These are phyloP conservation scores for Wickerhamiella hasegawae DNA, from an alignment of 805 yeast species.

Conservation along the genomic window DNA sequence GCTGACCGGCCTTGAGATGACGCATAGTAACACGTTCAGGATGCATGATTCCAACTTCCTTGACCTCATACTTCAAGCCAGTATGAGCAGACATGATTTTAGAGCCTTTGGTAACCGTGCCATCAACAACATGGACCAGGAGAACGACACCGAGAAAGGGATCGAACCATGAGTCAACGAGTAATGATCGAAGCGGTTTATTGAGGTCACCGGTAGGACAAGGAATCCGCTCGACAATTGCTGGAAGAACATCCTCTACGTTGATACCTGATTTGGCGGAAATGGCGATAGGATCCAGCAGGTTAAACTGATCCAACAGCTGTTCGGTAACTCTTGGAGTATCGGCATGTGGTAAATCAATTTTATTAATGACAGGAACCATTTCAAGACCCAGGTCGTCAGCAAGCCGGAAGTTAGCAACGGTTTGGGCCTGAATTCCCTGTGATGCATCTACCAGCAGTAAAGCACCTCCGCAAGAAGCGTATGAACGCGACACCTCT, in stretches of 20 bases:
- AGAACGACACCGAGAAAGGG: constrained; percentile 81
- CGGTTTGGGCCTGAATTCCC: constrained; percentile 96
- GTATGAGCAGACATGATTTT: constrained; percentile 68
- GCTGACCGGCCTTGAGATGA: constrained; percentile 70
- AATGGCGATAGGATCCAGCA: constrained; percentile 52
- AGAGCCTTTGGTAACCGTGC: constrained; percentile 56
- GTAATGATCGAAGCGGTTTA: constrained; percentile 49
- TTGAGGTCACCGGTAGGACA: constrained; percentile 44
- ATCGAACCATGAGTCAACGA: constrained; percentile 98
- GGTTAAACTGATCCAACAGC: constrained; percentile 68
- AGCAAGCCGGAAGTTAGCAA: constrained; percentile 89
- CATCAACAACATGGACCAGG: constrained; percentile 74
- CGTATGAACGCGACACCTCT: constrained; percentile 86
- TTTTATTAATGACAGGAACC: constrained; percentile 81
- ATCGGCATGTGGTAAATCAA: constrained; percentile 80
- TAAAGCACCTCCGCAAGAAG: constrained; percentile 90
- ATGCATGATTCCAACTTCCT: constrained; percentile 90
- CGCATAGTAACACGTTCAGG: constrained; percentile 66
- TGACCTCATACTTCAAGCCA: constrained; percentile 60
- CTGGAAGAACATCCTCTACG: constrained; percentile 65
- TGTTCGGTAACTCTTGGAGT: constrained; percentile 68
- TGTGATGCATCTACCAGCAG: constrained; percentile 86
- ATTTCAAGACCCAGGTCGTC: constrained; percentile 67
- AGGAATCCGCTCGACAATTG: constrained; percentile 67
- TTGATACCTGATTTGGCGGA: constrained; percentile 86